Evolutionary conservation across 176 grass and related monocot genomes (phyloP).

Genomic region (Zoysia pacifica): DNA sequence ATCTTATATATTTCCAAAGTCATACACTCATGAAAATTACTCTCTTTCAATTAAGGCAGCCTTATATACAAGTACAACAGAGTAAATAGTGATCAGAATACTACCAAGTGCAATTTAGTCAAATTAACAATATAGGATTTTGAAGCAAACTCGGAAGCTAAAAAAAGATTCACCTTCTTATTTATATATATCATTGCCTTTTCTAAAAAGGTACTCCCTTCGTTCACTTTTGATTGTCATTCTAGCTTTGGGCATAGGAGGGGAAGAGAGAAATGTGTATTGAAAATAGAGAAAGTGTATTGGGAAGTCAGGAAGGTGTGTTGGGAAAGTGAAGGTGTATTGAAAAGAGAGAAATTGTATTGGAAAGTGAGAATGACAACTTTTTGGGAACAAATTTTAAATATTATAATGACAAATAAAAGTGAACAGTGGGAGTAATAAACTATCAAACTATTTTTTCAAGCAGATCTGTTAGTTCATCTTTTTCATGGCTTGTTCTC

Average conservation of each 20-base stretch:
- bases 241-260: too few species aligned
- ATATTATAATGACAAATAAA: too few species aligned
- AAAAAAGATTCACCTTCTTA: constrained; percentile 1
- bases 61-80: not conserved
- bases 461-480: not conserved
- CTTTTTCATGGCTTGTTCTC: not conserved
- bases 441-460: not conserved
- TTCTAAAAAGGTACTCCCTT: not conserved
- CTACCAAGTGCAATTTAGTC: not conserved
- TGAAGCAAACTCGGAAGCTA: constrained; percentile 12
- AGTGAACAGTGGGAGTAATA: not conserved
- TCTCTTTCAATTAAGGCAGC: not conserved
- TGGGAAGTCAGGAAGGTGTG: too few species aligned
- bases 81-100: not conserved
- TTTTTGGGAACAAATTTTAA: too few species aligned
- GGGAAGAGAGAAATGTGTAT: too few species aligned
- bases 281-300: too few species aligned
- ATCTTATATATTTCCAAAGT: not conserved
- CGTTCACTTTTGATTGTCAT: too few species aligned
- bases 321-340: too few species aligned
- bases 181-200: not conserved
- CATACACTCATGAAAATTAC: not conserved
- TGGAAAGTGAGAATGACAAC: too few species aligned
- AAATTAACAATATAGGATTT: not conserved
- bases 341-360: too few species aligned